Base-by-base conservation (phyloP, 1,139 yeast species). In the Geotrichum reessii region DNA sequence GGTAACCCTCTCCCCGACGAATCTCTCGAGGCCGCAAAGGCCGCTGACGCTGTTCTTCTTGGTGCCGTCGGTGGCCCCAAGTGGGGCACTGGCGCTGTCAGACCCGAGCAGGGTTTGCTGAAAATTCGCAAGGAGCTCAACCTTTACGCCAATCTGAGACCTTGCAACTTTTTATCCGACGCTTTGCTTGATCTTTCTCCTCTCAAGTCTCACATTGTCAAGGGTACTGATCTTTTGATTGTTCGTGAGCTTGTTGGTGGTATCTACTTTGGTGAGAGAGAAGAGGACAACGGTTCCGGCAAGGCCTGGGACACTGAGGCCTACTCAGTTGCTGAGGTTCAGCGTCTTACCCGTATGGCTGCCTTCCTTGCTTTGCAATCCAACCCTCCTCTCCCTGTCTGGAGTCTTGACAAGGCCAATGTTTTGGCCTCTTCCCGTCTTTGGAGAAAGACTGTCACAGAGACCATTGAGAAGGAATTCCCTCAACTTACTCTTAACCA, bases 41-140 rank as follows among this genome's bases (percentile, higher is more conserved):
- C 76, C 52, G 87, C 98, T 1, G 96, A 93, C 71, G 99, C 99
- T 44, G 96, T 93, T 21, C 78, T 93, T 63, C 80, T 93, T 61
- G 99, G 99, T 64, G 97, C 99, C 5, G 99, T 93, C 28, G 99
- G 99, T 64, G 99, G 99, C 31, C 99, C 99, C 62, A 93, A 93
- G 76, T 93, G 99, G 99, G 95, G 95, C 42, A 88, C 97, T 44
- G 97, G 76, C 52, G 69, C 81, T 17, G 97, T 93, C 55, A 85
- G 99, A 76, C 99, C 99, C 55, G 99, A 93, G 75, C 98, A 90
- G 75, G 99, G 99, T 62, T 81, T 93, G 67, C 81, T 93, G 65
- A 82, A 91, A 76, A 92, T 93, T 73, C 84, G 99, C 76, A 93
- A 93, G 74, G 99, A 90, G 73, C 82, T 93, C 73, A 89, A 87